Percentiles rank a stretch among this genome's conserved stretches.
Evolutionary conservation across 23 red algal genomes (phyloP).

Genomic region (Gracilaria gracilis): DNA sequence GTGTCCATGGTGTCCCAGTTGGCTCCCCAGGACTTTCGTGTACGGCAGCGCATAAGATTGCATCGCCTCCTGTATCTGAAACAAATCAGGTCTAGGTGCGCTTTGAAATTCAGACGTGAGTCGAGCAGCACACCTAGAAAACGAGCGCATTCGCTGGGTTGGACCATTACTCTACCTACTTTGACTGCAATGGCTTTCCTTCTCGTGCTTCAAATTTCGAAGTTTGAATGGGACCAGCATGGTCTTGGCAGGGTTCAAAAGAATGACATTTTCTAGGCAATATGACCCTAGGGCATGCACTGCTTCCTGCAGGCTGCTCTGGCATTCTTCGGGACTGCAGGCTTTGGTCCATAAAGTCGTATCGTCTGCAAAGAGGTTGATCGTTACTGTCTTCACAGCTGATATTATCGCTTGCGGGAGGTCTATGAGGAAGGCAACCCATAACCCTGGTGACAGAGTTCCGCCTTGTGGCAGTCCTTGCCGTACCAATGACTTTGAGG

Average conservation of each 20-base stretch:
- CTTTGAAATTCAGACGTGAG: neutral
- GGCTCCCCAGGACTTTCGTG: neutral
- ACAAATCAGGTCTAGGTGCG: neutral
- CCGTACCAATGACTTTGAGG: neutral
- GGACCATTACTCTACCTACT: neutral
- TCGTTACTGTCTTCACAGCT: neutral
- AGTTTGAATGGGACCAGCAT: neutral
- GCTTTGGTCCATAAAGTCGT: no score
- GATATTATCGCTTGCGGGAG: neutral
- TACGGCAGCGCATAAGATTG: neutral
- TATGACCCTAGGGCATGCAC: neutral
- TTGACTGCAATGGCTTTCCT: neutral
- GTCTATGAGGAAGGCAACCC: neutral
- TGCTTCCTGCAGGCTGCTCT: neutral
- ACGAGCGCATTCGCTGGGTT: neutral
- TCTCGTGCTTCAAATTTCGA: neutral
- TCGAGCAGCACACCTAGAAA: neutral
- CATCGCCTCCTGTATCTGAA: neutral
- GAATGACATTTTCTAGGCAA: neutral
- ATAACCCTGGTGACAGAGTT: neutral
- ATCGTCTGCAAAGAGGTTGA: neutral
- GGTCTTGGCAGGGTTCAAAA: neutral
- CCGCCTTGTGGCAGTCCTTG: constrained; percentile 13
- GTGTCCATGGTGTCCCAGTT: neutral
- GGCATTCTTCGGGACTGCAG: no score